phyloP scores from a whole-genome alignment of 2,329 filamentous ascomycete species.

The Colletotrichum acutatum region DNA sequence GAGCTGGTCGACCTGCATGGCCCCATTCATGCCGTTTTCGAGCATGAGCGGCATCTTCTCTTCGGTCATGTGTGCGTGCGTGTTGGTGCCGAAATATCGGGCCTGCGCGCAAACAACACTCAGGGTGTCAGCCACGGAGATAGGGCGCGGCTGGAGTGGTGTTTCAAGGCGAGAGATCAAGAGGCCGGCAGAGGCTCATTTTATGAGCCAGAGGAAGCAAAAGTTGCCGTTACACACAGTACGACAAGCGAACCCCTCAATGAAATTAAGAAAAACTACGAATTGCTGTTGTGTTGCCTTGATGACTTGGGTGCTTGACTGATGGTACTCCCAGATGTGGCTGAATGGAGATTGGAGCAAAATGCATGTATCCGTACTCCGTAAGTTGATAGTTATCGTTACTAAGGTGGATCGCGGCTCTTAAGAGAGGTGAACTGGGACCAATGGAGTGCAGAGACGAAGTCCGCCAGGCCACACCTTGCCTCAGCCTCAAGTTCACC shows the following conservation, averaged over 20 bases:
- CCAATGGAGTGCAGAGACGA: background rate
- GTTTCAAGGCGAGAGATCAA: constrained; percentile 4
- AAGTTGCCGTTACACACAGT: background rate
- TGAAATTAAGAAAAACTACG: background rate
- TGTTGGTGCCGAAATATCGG: background rate
- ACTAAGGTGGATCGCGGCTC: background rate
- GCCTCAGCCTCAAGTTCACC: constrained; percentile 24
- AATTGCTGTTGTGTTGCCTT: background rate
- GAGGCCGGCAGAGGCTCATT: constrained; percentile 18
- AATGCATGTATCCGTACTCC: background rate
- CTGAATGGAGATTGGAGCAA: background rate
- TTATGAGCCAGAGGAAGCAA: background rate
- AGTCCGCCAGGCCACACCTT: background rate
- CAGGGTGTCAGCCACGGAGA: constrained; percentile 1
- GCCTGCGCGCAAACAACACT: background rate
- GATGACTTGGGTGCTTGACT: constrained; percentile 7
- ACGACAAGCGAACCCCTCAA: background rate
- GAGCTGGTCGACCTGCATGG: constrained; percentile 63
- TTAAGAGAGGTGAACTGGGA: background rate
- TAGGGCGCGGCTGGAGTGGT: constrained; percentile 15
- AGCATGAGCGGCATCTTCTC: constrained; percentile 64
- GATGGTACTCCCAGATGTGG: constrained; percentile 2
- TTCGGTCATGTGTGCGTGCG: constrained; percentile 42
- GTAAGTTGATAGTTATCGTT: constrained; percentile 2
- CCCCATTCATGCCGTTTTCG: constrained; percentile 57